Conservation (phyloP, 2,329 filamentous ascomycete species). For the Alternaria burnsii region DNA sequence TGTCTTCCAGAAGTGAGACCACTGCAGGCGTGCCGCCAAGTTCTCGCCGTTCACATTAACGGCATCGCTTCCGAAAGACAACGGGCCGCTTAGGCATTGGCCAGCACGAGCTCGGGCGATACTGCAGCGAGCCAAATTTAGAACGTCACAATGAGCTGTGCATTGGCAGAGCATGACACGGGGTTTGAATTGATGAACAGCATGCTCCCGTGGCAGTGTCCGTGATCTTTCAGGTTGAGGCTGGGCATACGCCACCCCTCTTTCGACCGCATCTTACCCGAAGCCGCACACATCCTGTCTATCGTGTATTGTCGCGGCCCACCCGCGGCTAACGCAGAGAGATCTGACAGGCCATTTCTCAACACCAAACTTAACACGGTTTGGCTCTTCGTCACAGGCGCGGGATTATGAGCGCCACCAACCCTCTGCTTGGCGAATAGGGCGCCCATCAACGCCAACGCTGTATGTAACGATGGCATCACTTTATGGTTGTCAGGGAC, state of each 20-base stretch:
- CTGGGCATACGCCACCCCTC: conserved; percentile 30
- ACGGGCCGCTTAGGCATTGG: conserved; percentile 15
- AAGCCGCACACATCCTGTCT: conserved; percentile 26
- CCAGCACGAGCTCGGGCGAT: conserved; percentile 30
- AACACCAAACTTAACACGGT: conserved; percentile 35
- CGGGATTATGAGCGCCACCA: conserved; percentile 41
- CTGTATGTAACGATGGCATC: conserved; percentile 16
- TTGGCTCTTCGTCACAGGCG: conserved; percentile 34
- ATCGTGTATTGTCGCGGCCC: conserved; percentile 30
- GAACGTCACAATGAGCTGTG: conserved; percentile 20
- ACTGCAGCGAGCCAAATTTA: conserved; percentile 27
- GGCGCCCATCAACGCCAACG: conserved; percentile 26
- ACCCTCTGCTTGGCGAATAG: conserved; percentile 32
- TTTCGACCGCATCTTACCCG: conserved; percentile 29
- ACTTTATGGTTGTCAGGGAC: conserved; percentile 16
- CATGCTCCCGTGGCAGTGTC: conserved; percentile 35
- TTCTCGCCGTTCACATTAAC: conserved; percentile 23
- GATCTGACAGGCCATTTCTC: conserved; percentile 36
- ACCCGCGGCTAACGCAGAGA: conserved; percentile 26
- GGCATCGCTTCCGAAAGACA: conserved; percentile 28
- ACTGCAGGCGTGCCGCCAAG: conserved; percentile 21
- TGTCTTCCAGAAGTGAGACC: conserved; percentile 27
- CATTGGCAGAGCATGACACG: conserved; percentile 25
- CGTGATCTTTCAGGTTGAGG: conserved; percentile 34
- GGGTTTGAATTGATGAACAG: conserved; percentile 19